These are phyloP conservation scores for Trichoderma sp. DNA, from an alignment of 2,329 filamentous ascomycete genomes.

Conservation along the genomic window DNA sequence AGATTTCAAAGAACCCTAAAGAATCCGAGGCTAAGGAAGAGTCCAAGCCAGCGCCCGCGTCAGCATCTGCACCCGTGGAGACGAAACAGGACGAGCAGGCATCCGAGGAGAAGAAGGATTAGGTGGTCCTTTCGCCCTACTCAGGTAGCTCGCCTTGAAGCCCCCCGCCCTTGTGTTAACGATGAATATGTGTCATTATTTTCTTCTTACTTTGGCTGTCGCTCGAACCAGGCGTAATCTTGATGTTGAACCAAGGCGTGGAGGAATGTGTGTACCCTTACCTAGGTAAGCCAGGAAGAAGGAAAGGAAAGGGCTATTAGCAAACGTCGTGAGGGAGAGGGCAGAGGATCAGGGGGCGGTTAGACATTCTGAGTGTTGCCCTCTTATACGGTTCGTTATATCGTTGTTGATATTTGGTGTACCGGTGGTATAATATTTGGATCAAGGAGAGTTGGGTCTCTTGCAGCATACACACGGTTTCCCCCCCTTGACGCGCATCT, in stretches of 20 bases:
- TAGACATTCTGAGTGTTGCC: slow-evolving; percentile 32
- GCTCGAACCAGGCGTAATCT: slow-evolving; percentile 22
- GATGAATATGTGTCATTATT: slow-evolving; percentile 12
- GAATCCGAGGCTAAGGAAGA: slow-evolving; percentile 35
- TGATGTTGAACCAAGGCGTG: background rate
- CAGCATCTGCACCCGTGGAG: slow-evolving; percentile 35
- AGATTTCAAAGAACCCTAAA: slow-evolving; percentile 67
- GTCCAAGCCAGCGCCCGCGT: slow-evolving; percentile 33
- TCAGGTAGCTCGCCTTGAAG: slow-evolving; percentile 28
- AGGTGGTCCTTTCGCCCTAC: slow-evolving; percentile 38
- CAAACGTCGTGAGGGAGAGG: slow-evolving; percentile 9
- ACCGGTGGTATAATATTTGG: slow-evolving; percentile 32
- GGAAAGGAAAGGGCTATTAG: slow-evolving; percentile 17
- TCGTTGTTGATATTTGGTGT: slow-evolving; percentile 32
- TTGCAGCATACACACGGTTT: slow-evolving; percentile 23
- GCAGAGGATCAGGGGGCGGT: slow-evolving; percentile 27
- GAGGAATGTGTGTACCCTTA: slow-evolving; percentile 8
- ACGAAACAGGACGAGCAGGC: slow-evolving; percentile 35
- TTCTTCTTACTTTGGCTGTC: slow-evolving; percentile 11
- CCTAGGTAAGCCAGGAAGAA: background rate
- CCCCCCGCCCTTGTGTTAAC: slow-evolving; percentile 5
- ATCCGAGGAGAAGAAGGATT: slow-evolving; percentile 44
- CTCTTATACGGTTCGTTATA: slow-evolving; percentile 30
- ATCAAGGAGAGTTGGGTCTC: slow-evolving; percentile 29
- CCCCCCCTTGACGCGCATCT: slow-evolving; percentile 15